These are phyloP conservation scores for Myxozyma vanderwaltii DNA, from an alignment of 805 yeast genomes.

Conservation along the genomic window DNA sequence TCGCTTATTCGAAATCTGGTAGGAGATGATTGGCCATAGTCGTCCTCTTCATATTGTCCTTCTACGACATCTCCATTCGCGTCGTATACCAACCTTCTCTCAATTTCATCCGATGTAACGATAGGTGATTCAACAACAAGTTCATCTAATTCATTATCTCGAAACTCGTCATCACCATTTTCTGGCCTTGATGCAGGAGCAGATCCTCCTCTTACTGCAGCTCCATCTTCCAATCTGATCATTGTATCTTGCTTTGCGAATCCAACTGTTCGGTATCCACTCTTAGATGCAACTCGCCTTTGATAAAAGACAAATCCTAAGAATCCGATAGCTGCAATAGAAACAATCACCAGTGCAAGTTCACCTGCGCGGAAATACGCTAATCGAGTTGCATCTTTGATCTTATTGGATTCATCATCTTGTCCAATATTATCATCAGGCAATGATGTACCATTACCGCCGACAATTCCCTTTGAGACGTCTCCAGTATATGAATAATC, in stretches of 20 bases:
- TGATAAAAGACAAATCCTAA: constrained; percentile 27
- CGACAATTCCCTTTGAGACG: constrained; percentile 19
- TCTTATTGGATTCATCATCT: constrained; percentile 34
- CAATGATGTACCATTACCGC: constrained; percentile 18
- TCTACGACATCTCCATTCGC: not conserved
- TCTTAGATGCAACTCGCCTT: constrained; percentile 15
- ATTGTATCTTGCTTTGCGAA: constrained; percentile 32
- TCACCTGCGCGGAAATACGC: constrained; percentile 47
- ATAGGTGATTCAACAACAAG: constrained; percentile 32
- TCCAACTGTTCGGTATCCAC: constrained; percentile 31
- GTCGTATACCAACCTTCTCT: constrained; percentile 22
- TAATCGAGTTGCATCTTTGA: constrained; percentile 42
- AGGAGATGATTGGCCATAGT: not conserved
- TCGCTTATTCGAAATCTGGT: not conserved
- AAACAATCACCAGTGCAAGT: constrained; percentile 43
- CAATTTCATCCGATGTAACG: constrained; percentile 31
- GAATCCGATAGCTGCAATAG: constrained; percentile 35
- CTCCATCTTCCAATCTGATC: constrained; percentile 31
- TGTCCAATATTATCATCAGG: constrained; percentile 3
- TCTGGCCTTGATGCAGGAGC: constrained; percentile 1
- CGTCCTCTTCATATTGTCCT: not conserved
- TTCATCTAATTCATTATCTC: constrained; percentile 29
- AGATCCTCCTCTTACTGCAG: constrained; percentile 1
- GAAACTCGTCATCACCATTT: not conserved
- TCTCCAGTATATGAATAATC: constrained; percentile 23